These are phyloP conservation scores for Butyriboletus appendiculatus DNA, from an alignment of 1,284 basidiomycete genomes.

Conservation along the genomic window DNA sequence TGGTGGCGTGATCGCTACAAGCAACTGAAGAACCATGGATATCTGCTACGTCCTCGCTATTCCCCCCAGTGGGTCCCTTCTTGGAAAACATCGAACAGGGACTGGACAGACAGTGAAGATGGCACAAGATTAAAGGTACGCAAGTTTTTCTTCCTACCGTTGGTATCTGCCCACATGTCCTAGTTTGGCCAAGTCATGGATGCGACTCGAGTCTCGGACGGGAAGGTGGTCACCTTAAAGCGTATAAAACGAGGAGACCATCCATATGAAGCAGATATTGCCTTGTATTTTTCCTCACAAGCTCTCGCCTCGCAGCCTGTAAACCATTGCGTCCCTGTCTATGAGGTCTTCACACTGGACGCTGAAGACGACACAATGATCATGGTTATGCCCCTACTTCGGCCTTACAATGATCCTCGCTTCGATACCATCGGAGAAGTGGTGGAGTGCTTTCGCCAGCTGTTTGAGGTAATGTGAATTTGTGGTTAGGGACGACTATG, in stretches of 20 bases:
- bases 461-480: constrained; percentile 37
- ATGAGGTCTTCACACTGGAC: constrained; percentile 28
- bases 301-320: constrained; percentile 15
- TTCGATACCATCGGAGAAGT: constrained; percentile 39
- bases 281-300: constrained; percentile 20
- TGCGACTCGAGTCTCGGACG: constrained; percentile 34
- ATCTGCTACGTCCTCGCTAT: constrained; percentile 39
- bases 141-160: neutral
- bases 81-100: constrained; percentile 27
- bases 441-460: constrained; percentile 36
- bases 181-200: constrained; percentile 30
- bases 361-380: constrained; percentile 13
- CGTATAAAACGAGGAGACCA: neutral
- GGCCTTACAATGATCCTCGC: constrained; percentile 21
- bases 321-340: constrained; percentile 40
- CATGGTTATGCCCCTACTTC: constrained; percentile 37
- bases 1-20: constrained; percentile 16
- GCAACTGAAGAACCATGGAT: constrained; percentile 35
- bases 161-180: neutral
- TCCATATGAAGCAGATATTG: constrained; percentile 33
- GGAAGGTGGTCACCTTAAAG: constrained; percentile 11
- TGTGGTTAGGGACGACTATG: too few relatives aligned
- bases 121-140: neutral
- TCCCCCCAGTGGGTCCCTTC: constrained; percentile 40
- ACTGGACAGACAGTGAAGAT: constrained; percentile 1